A percentile compares a stretch with the other conserved stretches of the same genome.
These are phyloP conservation scores for Fusarium devonianum DNA, from an alignment of 2,329 filamentous ascomycete species.

Conservation along the genomic window DNA sequence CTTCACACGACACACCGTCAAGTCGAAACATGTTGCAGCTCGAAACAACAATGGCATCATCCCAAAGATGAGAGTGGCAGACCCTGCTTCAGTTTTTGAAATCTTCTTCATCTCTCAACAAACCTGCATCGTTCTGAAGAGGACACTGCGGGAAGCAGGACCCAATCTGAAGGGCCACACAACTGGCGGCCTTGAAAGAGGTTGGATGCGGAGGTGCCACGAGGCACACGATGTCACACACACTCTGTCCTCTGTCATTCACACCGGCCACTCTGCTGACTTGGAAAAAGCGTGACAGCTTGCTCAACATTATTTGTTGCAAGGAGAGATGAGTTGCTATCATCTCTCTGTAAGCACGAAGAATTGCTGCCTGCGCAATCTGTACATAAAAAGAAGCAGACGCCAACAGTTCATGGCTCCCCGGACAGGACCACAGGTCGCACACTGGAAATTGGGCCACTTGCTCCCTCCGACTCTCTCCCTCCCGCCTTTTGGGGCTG, in stretches of 20 bases:
- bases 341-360: no score
- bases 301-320: no score
- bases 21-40: constrained; percentile 17
- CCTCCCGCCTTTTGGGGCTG: constrained; percentile 10
- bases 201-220: constrained; percentile 35
- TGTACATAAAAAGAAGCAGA: not conserved
- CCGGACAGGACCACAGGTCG: not conserved
- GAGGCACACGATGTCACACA: constrained; percentile 35
- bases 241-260: constrained; percentile 13
- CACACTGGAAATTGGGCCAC: constrained; percentile 1
- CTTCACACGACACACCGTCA: constrained; percentile 34
- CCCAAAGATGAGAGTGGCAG: not conserved
- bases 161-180: no score
- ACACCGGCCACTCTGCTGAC: constrained; percentile 4
- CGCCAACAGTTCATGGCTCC: not conserved
- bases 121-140: not conserved
- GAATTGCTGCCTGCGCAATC: not conserved
- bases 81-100: no score
- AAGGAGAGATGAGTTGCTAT: no score
- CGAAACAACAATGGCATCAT: constrained; percentile 20
- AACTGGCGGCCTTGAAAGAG: constrained; percentile 15
- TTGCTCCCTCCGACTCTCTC: constrained; percentile 9
- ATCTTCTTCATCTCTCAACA: not conserved
- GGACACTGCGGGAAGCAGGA: constrained; percentile 3
- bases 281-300: no score